A percentile compares a stretch with the other conserved stretches of the same genome.
phyloP scores from a whole-genome alignment of 768 basidiomycete species.

The Galerina marginata region DNA sequence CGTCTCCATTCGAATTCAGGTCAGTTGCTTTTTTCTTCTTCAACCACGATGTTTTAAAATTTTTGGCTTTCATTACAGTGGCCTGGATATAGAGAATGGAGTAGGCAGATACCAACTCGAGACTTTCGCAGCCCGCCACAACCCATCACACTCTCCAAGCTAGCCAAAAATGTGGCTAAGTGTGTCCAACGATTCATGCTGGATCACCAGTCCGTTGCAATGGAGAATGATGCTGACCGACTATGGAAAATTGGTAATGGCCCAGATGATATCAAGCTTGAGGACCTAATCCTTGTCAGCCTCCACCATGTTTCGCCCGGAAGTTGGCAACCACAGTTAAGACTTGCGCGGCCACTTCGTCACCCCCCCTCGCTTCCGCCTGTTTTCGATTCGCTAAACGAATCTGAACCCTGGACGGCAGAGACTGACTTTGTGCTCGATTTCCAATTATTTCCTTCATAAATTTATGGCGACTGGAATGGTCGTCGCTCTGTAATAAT shows the following conservation, averaged over 20 bases:
- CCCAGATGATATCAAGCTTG: conserved; percentile 59
- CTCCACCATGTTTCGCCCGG: conserved; percentile 85
- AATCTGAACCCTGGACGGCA: no score
- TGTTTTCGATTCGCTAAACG: no score
- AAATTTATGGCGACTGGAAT: no score
- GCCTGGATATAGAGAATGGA: conserved; percentile 82
- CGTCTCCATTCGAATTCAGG: conserved; percentile 80
- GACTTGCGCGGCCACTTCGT: conserved; percentile 50
- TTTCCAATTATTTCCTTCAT: no score
- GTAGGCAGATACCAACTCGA: conserved; percentile 80
- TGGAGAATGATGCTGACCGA: conserved; percentile 69
- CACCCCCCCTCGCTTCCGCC: not conserved
- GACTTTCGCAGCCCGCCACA: conserved; percentile 81
- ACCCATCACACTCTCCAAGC: conserved; percentile 77
- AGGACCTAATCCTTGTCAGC: conserved; percentile 75
- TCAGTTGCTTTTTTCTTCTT: conserved; percentile 31
- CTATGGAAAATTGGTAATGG: conserved; percentile 66
- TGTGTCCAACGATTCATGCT: conserved; percentile 72
- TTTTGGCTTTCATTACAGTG: conserved; percentile 49
- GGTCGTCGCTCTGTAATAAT: no score
- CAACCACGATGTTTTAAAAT: conserved; percentile 9
- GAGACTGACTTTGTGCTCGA: no score
- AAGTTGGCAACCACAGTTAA: conserved; percentile 81
- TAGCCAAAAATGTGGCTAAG: conserved; percentile 82
- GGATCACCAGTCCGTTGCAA: conserved; percentile 26